These are phyloP conservation scores for Coniella vitis DNA, from an alignment of 2,329 filamentous ascomycete genomes.

Conservation along the genomic window DNA sequence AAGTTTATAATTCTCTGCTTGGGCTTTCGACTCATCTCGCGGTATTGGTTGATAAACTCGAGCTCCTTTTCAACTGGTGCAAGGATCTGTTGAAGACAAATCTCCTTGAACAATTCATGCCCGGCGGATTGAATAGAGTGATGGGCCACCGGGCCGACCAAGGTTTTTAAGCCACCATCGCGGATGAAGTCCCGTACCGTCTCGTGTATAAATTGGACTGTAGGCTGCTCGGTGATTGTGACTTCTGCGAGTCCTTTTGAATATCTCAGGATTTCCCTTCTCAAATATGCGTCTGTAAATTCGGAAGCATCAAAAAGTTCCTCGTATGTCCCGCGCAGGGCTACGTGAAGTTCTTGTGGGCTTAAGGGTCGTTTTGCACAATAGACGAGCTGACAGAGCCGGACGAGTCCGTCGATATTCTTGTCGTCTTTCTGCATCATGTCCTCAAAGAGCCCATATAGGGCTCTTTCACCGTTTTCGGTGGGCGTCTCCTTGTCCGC, in stretches of 20 bases:
- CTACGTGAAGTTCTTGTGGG: slow-evolving; percentile 35
- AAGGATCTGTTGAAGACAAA: slow-evolving; percentile 34
- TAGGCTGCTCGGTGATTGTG: slow-evolving; percentile 23
- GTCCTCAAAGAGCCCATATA: slow-evolving; percentile 43
- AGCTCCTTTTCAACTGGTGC: neutral
- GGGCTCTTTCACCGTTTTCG: slow-evolving; percentile 15
- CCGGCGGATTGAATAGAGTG: slow-evolving; percentile 24
- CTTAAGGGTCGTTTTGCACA: slow-evolving; percentile 38
- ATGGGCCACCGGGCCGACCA: slow-evolving; percentile 24
- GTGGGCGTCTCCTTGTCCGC: neutral
- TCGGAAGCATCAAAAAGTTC: neutral
- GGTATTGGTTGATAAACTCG: neutral
- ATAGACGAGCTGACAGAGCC: slow-evolving; percentile 48
- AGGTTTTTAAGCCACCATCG: slow-evolving; percentile 23
- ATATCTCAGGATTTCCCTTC: slow-evolving; percentile 29
- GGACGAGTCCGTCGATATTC: slow-evolving; percentile 32
- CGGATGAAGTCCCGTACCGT: slow-evolving; percentile 41
- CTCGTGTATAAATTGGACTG: slow-evolving; percentile 48
- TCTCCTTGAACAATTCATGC: slow-evolving; percentile 37
- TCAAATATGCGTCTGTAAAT: slow-evolving; percentile 19
- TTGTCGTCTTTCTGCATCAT: slow-evolving; percentile 41
- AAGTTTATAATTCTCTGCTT: neutral
- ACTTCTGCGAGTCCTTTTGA: slow-evolving; percentile 47
- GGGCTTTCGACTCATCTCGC: too few relatives aligned
- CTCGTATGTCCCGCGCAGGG: slow-evolving; percentile 17